Base-by-base conservation (phyloP, 2,329 filamentous ascomycete species). In the Annulohypoxylon truncatum region DNA sequence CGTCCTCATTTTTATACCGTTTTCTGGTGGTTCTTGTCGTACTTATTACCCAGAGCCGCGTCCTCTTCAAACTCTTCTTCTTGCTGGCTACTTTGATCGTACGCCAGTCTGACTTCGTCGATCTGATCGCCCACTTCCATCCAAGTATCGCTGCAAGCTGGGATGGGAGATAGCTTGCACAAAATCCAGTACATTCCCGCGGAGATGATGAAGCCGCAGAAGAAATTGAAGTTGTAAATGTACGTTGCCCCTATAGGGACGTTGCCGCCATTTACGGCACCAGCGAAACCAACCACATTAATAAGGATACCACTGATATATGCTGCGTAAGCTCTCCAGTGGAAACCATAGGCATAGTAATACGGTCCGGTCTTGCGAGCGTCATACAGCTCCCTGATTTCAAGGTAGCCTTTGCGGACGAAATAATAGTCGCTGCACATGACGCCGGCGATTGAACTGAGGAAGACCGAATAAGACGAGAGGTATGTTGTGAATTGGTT, bases 401-500 rank as follows among this genome's bases (percentile, higher is more conserved):
- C 88, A 2, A 96, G 83, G 77, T 94, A 97, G 4, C 94, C 94
- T 63, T 86, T 89, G 62, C 94, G 91, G 4, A 97, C 92, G 60
- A 91, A 67, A 79, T 96, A 97, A 82, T 97, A 97, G 79, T 97
- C 94, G 71, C 85, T 87, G 65, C 94, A 83, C 81, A 97, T 96
- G 69, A 97, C 93, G n/a, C 94, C 94, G 0, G 93, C 94, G 68
- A 97, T 96, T 44, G 92, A 93, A 64, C 92, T 94, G n/a, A 97
- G 85, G 80, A 97, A 97, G 61, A 97, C 93, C 2, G 92, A 94
- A 82, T 97, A 97, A 0, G 94, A 91, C 0, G 92, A 96, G 0
- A 97, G 88, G 76, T 97, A 97, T 2, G 92, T 96, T 0, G 92
- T 96, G 82, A 97, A 97, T 79, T 90, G 89, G 82, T 95, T 97